A percentile compares a stretch with the other conserved stretches of the same genome.
phyloP scores from a whole-genome alignment of 495 filamentous ascomycete species.

The Neurospora sp. region DNA sequence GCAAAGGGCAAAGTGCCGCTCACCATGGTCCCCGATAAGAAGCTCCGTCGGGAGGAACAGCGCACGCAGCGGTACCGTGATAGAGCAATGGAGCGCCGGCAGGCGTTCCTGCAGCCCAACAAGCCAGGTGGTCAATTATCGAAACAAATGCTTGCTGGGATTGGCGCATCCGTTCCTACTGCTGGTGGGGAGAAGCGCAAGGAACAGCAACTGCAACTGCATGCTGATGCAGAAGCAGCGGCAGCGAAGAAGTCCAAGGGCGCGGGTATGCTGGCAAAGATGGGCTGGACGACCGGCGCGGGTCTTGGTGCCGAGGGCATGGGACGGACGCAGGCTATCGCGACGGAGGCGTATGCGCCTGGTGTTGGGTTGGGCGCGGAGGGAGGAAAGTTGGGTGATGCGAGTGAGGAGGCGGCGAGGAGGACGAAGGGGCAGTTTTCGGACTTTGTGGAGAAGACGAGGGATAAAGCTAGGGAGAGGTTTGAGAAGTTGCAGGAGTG shows the following conservation, averaged over 20 bases:
- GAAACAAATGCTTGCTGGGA: not conserved
- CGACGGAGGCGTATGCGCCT: constrained; percentile 66
- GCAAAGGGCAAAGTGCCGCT: constrained; percentile 51
- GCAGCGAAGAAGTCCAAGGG: constrained; percentile 59
- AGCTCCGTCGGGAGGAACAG: constrained; percentile 16
- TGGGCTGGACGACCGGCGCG: constrained; percentile 77
- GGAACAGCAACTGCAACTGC: constrained; percentile 5
- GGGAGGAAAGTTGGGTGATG: constrained; percentile 76
- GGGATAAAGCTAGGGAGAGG: constrained; percentile 68
- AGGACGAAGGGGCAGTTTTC: constrained; percentile 59
- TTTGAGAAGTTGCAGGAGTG: constrained; percentile 49
- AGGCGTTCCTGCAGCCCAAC: constrained; percentile 60
- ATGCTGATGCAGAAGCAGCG: constrained; percentile 6
- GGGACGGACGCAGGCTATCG: constrained; percentile 66
- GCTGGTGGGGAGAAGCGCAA: constrained; percentile 18
- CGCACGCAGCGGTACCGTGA: constrained; percentile 60
- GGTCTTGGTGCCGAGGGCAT: constrained; percentile 74
- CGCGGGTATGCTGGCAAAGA: constrained; percentile 73
- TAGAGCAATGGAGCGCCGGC: constrained; percentile 70
- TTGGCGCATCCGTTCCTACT: not conserved
- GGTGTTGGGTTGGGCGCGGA: constrained; percentile 82
- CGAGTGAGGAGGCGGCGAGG: constrained; percentile 64
- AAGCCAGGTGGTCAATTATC: constrained; percentile 14
- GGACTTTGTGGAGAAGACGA: constrained; percentile 70
- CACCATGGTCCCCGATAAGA: constrained; percentile 30